Conservation (phyloP, 177 flowering plant genomes). For the Vitis hybrid region DNA sequence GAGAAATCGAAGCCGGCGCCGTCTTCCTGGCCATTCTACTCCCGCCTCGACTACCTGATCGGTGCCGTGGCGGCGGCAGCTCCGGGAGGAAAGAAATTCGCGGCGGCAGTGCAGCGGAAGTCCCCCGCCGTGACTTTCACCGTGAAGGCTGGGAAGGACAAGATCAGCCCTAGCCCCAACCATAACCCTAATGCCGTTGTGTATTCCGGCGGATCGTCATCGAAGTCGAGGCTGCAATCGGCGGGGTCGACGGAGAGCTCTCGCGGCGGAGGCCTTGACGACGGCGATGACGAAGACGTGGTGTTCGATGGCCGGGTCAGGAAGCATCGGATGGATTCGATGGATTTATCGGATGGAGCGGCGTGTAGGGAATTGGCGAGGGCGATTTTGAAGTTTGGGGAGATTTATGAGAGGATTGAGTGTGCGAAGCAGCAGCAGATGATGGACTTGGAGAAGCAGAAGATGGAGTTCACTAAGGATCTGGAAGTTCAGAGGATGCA, state of each 20-base stretch:
- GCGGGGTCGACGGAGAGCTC: slow-evolving; percentile 18
- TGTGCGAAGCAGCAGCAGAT: slow-evolving; percentile 51
- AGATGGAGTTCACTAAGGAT: slow-evolving; percentile 62
- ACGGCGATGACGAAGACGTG: slow-evolving; percentile 11
- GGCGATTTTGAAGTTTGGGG: slow-evolving; percentile 35
- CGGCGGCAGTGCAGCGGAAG: no score
- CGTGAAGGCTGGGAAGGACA: neutral
- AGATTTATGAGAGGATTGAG: slow-evolving; percentile 60
- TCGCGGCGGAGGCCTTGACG: slow-evolving; percentile 9
- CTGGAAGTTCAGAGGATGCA: slow-evolving; percentile 61
- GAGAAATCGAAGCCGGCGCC: slow-evolving; percentile 43
- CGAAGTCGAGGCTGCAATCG: slow-evolving; percentile 20
- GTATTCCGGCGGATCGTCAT: slow-evolving; percentile 13
- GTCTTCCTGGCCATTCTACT: slow-evolving; percentile 49
- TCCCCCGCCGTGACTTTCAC: slow-evolving; percentile 6
- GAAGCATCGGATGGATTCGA: slow-evolving; percentile 15
- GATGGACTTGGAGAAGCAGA: slow-evolving; percentile 58
- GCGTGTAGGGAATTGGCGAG: slow-evolving; percentile 32
- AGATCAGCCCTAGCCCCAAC: slow-evolving; percentile 4
- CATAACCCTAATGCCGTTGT: slow-evolving; percentile 10
- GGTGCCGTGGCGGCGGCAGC: slow-evolving; percentile 15
- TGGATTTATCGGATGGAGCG: slow-evolving; percentile 20
- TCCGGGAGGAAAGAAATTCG: no score
- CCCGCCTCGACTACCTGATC: slow-evolving; percentile 43
- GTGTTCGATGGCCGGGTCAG: slow-evolving; percentile 8